A percentile compares a stretch with the other conserved stretches of the same genome.
Evolutionary conservation across 2,329 filamentous ascomycete genomes (phyloP).

Genomic region (Xylaria sp.): DNA sequence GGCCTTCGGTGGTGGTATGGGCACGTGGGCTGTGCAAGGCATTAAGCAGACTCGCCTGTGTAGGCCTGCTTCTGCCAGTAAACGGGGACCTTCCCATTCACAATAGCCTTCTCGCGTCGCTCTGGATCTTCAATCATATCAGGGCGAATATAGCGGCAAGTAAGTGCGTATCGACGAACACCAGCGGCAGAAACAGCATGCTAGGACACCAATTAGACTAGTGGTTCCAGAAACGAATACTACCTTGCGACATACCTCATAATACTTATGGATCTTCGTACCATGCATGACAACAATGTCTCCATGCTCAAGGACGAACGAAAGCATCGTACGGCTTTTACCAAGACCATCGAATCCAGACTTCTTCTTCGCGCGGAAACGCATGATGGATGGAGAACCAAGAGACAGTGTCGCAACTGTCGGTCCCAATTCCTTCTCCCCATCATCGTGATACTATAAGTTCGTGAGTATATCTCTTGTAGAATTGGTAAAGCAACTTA

Average conservation of each 20-base stretch:
- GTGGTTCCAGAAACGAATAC: neutral
- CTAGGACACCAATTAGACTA: conserved; percentile 28
- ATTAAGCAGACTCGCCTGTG: conserved; percentile 22
- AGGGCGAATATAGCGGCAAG: conserved; percentile 38
- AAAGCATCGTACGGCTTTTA: conserved; percentile 46
- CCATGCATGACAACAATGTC: conserved; percentile 75
- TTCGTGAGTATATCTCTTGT: conserved; percentile 6
- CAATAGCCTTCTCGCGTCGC: conserved; percentile 29
- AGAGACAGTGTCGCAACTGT: conserved; percentile 71
- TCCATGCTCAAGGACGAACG: conserved; percentile 65
- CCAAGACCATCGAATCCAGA: conserved; percentile 17
- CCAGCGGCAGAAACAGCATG: conserved; percentile 34
- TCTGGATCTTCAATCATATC: conserved; percentile 32
- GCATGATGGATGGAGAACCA: conserved; percentile 68
- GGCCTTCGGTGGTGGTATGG: neutral
- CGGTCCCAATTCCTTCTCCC: conserved; percentile 70
- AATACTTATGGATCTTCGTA: conserved; percentile 65
- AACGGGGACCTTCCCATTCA: conserved; percentile 31
- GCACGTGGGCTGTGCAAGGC: neutral
- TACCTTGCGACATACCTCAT: conserved; percentile 58
- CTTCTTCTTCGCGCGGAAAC: conserved; percentile 64
- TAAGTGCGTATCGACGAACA: conserved; percentile 35
- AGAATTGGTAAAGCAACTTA: conserved; percentile 47
- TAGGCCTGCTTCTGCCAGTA: conserved; percentile 36
- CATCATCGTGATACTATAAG: conserved; percentile 71